Conservation (phyloP, 176 grass and related monocot genomes). For the sorghum (Sorghum bicolor) region Sorghum_bicolor_NCBIv3 NC_012870.2:10989501-10990000, state of each 20-base stretch:
- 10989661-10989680: background rate
- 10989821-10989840: background rate
- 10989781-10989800: background rate
- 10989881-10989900: background rate
- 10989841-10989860: background rate
- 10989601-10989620: background rate
- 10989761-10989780: background rate
- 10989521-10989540: background rate
- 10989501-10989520: background rate
- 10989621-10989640: background rate
- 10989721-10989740: background rate
- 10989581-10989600: background rate
- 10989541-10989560: background rate
- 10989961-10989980: background rate
- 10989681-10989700: background rate
- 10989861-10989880: background rate
- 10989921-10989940: background rate
- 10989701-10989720: background rate
- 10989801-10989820: background rate
- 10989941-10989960: background rate
- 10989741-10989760: background rate
- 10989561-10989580: background rate
- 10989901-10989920: background rate
- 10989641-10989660: slow-evolving; percentile 4
- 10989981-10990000: slow-evolving; percentile 20